Conservation (phyloP, 805 yeast genomes). For the Allodekkera sacchari region DNA sequence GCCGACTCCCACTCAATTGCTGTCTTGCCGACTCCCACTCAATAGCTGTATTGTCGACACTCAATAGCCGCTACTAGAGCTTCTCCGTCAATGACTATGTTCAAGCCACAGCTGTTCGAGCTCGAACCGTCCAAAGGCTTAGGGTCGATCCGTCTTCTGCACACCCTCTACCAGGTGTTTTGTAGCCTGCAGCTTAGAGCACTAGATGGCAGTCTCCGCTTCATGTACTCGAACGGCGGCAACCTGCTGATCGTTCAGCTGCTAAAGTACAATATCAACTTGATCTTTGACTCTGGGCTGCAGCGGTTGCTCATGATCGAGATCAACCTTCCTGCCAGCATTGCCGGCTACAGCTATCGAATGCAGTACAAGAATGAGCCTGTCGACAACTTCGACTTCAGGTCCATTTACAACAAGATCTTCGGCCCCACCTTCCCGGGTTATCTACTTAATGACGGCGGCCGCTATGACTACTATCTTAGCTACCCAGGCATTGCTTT, state of each 20-base stretch:
- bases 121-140: slow-evolving; percentile 20
- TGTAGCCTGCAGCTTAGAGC: slow-evolving; percentile 8
- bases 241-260: slow-evolving; percentile 15
- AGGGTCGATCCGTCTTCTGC: slow-evolving; percentile 17
- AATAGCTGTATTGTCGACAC: no score
- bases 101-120: slow-evolving; percentile 10
- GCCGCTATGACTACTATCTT: slow-evolving; percentile 28
- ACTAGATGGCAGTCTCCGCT: slow-evolving; percentile 12
- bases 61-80: no score
- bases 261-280: slow-evolving; percentile 13
- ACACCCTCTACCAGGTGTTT: slow-evolving; percentile 17
- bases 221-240: slow-evolving; percentile 14
- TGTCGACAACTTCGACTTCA: slow-evolving; percentile 24
- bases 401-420: slow-evolving; percentile 41
- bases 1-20: not conserved
- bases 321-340: slow-evolving; percentile 10
- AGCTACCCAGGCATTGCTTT: slow-evolving; percentile 53
- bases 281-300: slow-evolving; percentile 19
- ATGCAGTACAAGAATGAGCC: slow-evolving; percentile 16
- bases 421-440: slow-evolving; percentile 64
- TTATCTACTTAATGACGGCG: slow-evolving; percentile 15
- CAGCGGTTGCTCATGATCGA: slow-evolving; percentile 23
- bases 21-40: no score
- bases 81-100: slow-evolving; percentile 2
- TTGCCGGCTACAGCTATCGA: slow-evolving; percentile 4